Base-by-base conservation (phyloP, 805 yeast genomes). In the Sporopachydermia quercuum region DNA sequence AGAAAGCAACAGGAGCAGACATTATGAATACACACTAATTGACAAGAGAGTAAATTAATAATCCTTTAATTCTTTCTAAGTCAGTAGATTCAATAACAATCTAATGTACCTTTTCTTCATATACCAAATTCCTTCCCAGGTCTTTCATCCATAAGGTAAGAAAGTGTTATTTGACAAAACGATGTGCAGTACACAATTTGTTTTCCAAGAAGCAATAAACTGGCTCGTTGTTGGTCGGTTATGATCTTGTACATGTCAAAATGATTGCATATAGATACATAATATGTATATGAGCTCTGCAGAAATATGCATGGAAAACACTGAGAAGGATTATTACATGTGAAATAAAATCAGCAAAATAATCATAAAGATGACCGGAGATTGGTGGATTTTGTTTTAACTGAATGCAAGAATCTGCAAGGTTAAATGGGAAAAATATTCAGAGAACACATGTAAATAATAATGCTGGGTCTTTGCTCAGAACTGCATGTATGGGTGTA, bases 141-240 rank as follows among this genome's bases (percentile, higher is more conserved):
- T n/a, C n/a, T n/a, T n/a, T n/a, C n/a, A n/a, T n/a, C n/a, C n/a
- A n/a, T n/a, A n/a, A n/a, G n/a, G n/a, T n/a, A n/a, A n/a, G n/a
- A n/a, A n/a, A n/a, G n/a, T n/a, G n/a, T n/a, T n/a, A n/a, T n/a
- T n/a, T n/a, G n/a, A n/a, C n/a, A n/a, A n/a, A n/a, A n/a, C n/a
- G n/a, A n/a, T n/a, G n/a, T n/a, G n/a, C n/a, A n/a, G n/a, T n/a
- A n/a, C n/a, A n/a, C n/a, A n/a, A n/a, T n/a, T n/a, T n/a, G 30
- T 23, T 23, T 23, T n/a, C 30, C 13, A 23, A n/a, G 30, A n/a
- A 8, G 30, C n/a, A 23, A 23, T n/a, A n/a, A n/a, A n/a, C n/a
- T n/a, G n/a, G n/a, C n/a, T 23, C 30, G 30, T n/a, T 23, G 30
- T n/a, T 23, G 30, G 30, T 23, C n/a, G 30, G 30, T n/a, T 23